These are phyloP conservation scores for Boletus sp. DNA, from an alignment of 768 basidiomycete species.

Conservation along the genomic window DNA sequence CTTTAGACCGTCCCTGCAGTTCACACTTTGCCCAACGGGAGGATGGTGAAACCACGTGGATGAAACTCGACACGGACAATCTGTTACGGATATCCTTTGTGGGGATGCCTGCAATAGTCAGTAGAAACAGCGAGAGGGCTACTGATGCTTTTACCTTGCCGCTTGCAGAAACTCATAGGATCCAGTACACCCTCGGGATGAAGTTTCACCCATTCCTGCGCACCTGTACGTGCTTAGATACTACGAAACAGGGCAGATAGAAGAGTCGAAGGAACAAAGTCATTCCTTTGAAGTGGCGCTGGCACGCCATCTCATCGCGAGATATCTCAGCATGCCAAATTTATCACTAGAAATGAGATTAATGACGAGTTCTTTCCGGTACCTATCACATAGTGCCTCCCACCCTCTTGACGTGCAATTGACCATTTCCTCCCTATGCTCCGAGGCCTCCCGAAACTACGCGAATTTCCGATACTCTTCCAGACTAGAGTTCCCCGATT, in stretches of 20 bases:
- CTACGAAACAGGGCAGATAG: background rate
- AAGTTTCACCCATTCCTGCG: background rate
- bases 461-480: background rate
- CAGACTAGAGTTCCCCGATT: background rate
- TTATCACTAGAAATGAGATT: background rate
- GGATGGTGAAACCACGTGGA: background rate
- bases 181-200: background rate
- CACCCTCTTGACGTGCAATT: background rate
- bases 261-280: background rate
- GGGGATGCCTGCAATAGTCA: background rate
- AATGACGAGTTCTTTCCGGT: background rate
- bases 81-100: background rate
- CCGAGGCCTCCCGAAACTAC: too few relatives aligned
- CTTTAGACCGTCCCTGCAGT: too few relatives aligned
- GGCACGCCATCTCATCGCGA: background rate
- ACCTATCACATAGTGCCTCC: background rate
- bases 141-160: background rate
- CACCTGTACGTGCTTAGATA: background rate
- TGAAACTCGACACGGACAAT: conserved; percentile 6
- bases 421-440: background rate
- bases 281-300: background rate
- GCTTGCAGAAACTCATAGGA: conserved; percentile 1
- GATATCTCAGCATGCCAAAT: background rate
- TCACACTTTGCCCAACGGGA: too few relatives aligned
- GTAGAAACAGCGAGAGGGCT: background rate